Evolutionary conservation across 177 flowering plant genomes (phyloP).

Genomic region (Tripterygium wilfordii): DNA sequence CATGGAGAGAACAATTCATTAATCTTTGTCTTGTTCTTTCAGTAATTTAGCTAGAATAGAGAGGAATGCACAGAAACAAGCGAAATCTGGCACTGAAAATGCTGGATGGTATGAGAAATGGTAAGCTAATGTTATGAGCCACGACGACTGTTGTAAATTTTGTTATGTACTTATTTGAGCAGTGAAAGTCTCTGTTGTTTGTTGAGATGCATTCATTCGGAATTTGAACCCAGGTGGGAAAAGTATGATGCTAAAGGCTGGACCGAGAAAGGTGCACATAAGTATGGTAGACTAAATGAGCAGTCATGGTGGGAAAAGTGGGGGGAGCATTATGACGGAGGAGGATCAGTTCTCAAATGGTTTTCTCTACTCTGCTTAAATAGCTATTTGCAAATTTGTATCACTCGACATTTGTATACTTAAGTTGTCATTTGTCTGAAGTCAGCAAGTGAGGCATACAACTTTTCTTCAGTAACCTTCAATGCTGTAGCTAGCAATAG

Average conservation of each 20-base stretch:
- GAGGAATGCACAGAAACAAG: conserved; percentile 97
- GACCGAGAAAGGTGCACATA: conserved; percentile 98
- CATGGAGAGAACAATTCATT: no score
- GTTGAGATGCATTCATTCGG: neutral
- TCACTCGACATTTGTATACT: neutral
- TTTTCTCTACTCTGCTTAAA: conserved; percentile 15
- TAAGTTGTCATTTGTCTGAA: no score
- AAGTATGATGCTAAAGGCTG: conserved; percentile 97
- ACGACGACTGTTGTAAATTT: neutral
- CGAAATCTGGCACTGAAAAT: conserved; percentile 91
- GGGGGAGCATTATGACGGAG: conserved; percentile 98
- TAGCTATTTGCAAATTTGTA: neutral
- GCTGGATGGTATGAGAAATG: conserved; percentile 99
- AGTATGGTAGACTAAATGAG: conserved; percentile 91
- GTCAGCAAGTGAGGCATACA: no score
- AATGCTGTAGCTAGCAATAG: no score
- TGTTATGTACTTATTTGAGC: neutral
- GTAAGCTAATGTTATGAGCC: conserved; percentile 36
- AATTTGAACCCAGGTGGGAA: conserved; percentile 73
- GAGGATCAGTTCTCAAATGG: conserved; percentile 97
- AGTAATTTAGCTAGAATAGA: conserved; percentile 94
- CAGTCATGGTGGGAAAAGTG: conserved; percentile 99
- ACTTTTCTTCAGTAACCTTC: no score
- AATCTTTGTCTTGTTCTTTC: conserved; percentile 9
- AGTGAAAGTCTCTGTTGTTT: neutral